Evolutionary conservation across 1,284 basidiomycete genomes (phyloP), one percentile per base, ranked within the genome.

Genomic region (Volvariella surrecta): DNA sequence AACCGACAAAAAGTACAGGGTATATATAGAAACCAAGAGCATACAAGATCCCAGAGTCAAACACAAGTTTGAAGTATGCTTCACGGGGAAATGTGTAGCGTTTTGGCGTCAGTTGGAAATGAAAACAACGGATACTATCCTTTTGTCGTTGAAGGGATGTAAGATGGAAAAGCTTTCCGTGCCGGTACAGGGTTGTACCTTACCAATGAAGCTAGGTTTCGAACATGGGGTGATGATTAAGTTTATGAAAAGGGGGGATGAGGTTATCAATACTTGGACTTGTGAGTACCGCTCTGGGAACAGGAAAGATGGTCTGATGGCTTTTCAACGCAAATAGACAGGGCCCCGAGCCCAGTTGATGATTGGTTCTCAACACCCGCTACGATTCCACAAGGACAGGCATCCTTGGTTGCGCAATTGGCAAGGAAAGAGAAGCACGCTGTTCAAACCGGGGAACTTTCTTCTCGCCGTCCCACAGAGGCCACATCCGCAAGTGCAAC

Each of bases 71-170:
- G 62, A 69, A 24, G 58, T 70, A 28, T 52, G 60, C 40, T 54
- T 73, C 15, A 49, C 55, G 4, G 59, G 62, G 15, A 39, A 43
- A n/a, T 68, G 63, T 44, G 42, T 50, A 11, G 43, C 54, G 0
- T 52, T 54, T 46, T 58, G 64, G 28, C 40, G 54, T 7, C 51
- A 57, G 4, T 55, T 68, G 8, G 41, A 56, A 17, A 59, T 70
- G 43, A 54, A 57, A 43, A 59, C 63, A 9, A 53, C 58, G 4
- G 64, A 73, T 44, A 53, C 54, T 18, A 50, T 78, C 19, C 52
- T 55, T 17, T 43, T 79, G 16, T 63, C 69, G 10, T 60, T 79
- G n/a, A 66, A 61, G 46, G 71, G 71, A 1, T 62, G 56, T 20
- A 45, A 40, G 11, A 44, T 67, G 13, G 54, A 54, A 35, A 52